These are phyloP conservation scores for Silybum marianum DNA, from an alignment of 129 eudicot genomes.

Conservation along the genomic window DNA sequence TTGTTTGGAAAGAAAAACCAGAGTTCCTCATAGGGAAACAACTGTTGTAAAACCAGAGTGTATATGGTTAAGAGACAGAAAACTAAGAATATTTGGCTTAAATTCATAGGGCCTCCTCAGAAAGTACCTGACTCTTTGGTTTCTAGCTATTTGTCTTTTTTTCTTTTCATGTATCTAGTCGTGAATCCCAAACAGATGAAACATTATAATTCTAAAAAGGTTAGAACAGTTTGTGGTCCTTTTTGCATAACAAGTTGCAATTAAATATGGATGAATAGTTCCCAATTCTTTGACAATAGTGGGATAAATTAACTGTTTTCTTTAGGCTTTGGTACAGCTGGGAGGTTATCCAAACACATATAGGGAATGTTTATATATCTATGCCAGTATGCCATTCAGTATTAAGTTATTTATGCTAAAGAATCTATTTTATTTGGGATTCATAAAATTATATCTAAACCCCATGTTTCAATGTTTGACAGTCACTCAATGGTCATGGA, in stretches of 20 bases:
- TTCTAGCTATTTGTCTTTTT: not conserved
- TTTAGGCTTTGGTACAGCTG: not conserved
- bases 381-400: not conserved
- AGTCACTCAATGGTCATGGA: not conserved
- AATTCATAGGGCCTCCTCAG: not conserved
- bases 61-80: not conserved
- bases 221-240: not conserved
- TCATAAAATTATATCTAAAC: not conserved
- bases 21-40: conserved; percentile 7
- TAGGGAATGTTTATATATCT: not conserved
- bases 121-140: not conserved
- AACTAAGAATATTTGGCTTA: not conserved
- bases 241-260: not conserved
- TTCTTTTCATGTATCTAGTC: not conserved
- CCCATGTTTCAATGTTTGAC: conserved; percentile 19
- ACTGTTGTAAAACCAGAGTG: not conserved
- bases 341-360: not conserved
- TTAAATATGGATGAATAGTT: not conserved
- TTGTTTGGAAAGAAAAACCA: not conserved
- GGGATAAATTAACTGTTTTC: not conserved
- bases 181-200: not conserved
- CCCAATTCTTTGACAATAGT: not conserved
- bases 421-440: not conserved
- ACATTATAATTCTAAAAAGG: not conserved
- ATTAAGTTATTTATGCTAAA: not conserved